Evolutionary conservation across 2,329 filamentous ascomycete species (phyloP).

Genomic region (Aureobasidium sp.): DNA sequence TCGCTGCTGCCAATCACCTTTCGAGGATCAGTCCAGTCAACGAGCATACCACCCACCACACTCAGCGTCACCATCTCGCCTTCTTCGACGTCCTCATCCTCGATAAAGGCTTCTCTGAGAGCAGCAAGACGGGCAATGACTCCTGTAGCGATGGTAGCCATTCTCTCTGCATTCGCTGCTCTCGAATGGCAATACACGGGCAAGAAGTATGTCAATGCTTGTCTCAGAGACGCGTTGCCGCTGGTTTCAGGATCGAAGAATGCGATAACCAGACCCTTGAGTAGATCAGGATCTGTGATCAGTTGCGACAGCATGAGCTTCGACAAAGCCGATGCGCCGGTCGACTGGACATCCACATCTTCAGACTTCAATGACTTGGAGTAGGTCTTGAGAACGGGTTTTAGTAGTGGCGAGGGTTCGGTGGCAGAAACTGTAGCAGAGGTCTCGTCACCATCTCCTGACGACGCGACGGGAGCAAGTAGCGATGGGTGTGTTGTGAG

Average conservation of each 20-base stretch:
- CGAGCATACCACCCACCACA: constrained; percentile 71
- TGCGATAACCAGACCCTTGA: constrained; percentile 74
- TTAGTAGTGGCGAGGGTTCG: constrained; percentile 36
- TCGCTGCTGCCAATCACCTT: constrained; percentile 63
- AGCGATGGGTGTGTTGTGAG: constrained; percentile 81
- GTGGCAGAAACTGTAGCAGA: constrained; percentile 31
- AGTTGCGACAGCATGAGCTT: constrained; percentile 80
- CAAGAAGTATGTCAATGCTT: constrained; percentile 87
- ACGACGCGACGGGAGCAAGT: constrained; percentile 47
- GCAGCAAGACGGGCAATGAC: constrained; percentile 62
- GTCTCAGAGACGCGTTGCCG: constrained; percentile 72
- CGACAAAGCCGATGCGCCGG: constrained; percentile 71
- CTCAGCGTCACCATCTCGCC: constrained; percentile 68
- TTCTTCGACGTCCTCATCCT: constrained; percentile 62
- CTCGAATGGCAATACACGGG: constrained; percentile 90
- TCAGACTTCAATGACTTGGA: constrained; percentile 71
- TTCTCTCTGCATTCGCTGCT: constrained; percentile 71
- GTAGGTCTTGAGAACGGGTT: constrained; percentile 76
- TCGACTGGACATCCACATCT: constrained; percentile 68
- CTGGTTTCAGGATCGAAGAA: constrained; percentile 82
- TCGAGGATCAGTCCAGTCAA: constrained; percentile 92
- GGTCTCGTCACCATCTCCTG: constrained; percentile 35
- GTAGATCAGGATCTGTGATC: constrained; percentile 64
- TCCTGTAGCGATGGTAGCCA: constrained; percentile 67
- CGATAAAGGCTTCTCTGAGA: constrained; percentile 32